Percentiles rank a stretch among this genome's conserved stretches.
phyloP scores from a whole-genome alignment of 352 stramenopile species.

The Globisporangium irregulare region DNA sequence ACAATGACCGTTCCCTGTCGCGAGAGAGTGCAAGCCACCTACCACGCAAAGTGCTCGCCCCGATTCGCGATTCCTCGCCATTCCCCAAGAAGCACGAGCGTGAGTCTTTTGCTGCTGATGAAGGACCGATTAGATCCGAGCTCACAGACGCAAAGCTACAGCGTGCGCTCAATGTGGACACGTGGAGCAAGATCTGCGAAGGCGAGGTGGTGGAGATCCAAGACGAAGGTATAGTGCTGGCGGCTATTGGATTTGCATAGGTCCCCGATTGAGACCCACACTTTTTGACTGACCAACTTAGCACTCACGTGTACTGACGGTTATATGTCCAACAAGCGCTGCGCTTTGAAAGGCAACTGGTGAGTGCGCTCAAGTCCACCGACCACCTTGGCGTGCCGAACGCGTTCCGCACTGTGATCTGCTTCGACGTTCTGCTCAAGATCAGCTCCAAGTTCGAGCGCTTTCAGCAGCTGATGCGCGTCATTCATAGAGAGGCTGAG shows the following conservation, averaged over 20 bases:
- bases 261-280: too few species aligned
- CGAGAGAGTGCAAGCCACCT: neutral
- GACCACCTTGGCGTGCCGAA: constrained; percentile 54
- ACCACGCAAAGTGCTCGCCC: neutral
- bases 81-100: neutral
- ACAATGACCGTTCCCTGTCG: neutral
- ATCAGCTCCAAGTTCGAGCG: constrained; percentile 44
- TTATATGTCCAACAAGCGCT: constrained; percentile 16
- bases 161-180: constrained; percentile 17
- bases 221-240: constrained; percentile 4
- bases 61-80: neutral
- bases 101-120: neutral
- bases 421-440: constrained; percentile 46
- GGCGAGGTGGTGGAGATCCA: constrained; percentile 17
- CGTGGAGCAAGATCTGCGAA: constrained; percentile 27
- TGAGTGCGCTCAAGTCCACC: constrained; percentile 44
- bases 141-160: neutral
- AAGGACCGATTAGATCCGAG: neutral
- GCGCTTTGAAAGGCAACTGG: constrained; percentile 47
- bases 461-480: constrained; percentile 39
- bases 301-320: too few species aligned
- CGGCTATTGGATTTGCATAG: neutral
- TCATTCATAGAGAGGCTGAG: constrained; percentile 36
- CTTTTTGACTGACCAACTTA: too few species aligned
- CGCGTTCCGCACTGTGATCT: constrained; percentile 54